Conservation (phyloP, 2,329 filamentous ascomycete species). For the Sporothrix humicola region DNA sequence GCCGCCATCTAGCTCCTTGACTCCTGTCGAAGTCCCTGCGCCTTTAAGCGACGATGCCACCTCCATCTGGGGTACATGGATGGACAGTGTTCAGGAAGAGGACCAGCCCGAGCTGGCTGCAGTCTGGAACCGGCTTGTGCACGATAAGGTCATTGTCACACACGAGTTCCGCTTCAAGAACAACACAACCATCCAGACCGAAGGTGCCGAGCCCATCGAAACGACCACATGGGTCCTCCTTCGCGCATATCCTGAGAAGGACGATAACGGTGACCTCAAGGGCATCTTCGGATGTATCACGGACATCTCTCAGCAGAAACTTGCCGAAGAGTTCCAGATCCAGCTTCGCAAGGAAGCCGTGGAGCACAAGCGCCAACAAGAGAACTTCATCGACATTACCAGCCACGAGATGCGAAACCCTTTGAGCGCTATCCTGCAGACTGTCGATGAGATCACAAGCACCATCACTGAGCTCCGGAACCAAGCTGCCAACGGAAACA, state of each 20-base stretch:
- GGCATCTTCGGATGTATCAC: slow-evolving; percentile 81
- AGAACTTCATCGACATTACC: slow-evolving; percentile 76
- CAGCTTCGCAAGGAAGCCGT: slow-evolving; percentile 79
- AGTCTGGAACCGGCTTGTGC: slow-evolving; percentile 67
- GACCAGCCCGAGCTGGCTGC: slow-evolving; percentile 64
- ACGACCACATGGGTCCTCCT: slow-evolving; percentile 72
- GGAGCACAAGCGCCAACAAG: slow-evolving; percentile 74
- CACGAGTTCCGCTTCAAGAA: slow-evolving; percentile 78
- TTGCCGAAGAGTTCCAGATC: slow-evolving; percentile 80
- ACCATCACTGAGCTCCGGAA: slow-evolving; percentile 53
- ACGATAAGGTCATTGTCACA: slow-evolving; percentile 67
- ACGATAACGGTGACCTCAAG: slow-evolving; percentile 68
- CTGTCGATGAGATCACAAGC: slow-evolving; percentile 72
- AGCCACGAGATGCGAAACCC: slow-evolving; percentile 80
- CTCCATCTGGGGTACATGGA: slow-evolving; percentile 59
- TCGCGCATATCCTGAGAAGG: slow-evolving; percentile 75
- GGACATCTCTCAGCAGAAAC: slow-evolving; percentile 85
- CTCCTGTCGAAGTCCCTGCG: background rate
- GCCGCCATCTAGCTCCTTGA: background rate
- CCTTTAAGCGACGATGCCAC: background rate
- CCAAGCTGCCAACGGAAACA: background rate
- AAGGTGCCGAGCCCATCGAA: slow-evolving; percentile 54
- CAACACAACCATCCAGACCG: slow-evolving; percentile 67
- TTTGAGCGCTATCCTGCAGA: slow-evolving; percentile 75
- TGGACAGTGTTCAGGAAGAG: slow-evolving; percentile 71